Percentiles rank a stretch among this genome's conserved stretches.
Evolutionary conservation across 202 grass and related monocot genomes (phyloP).

Genomic region (Panicum hallii): DNA sequence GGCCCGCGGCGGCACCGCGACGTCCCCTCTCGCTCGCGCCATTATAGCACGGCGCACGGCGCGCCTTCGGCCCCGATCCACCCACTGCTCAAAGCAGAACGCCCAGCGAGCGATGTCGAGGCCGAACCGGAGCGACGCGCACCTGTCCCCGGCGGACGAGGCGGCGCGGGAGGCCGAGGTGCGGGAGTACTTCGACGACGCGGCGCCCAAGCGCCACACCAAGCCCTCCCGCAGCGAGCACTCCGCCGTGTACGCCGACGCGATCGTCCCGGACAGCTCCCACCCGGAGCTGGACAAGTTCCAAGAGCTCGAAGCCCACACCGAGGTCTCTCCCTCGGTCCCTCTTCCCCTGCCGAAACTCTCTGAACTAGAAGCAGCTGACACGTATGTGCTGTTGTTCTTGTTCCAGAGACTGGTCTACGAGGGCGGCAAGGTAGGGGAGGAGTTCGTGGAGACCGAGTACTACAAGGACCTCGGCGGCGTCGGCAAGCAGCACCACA

Average conservation of each 20-base stretch:
- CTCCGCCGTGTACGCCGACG: conserved; percentile 64
- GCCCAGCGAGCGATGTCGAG: conserved; percentile 42
- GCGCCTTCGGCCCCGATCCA: conserved; percentile 20
- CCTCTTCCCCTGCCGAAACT: background rate
- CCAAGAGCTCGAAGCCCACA: conserved; percentile 63
- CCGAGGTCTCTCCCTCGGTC: conserved; percentile 31
- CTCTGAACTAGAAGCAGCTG: background rate
- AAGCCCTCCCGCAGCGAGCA: conserved; percentile 82
- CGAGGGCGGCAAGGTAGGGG: conserved; percentile 55
- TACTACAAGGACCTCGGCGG: conserved; percentile 77
- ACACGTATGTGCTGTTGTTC: background rate
- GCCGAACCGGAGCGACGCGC: conserved; percentile 74
- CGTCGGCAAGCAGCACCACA: conserved; percentile 89
- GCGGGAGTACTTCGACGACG: conserved; percentile 66
- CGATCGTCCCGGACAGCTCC: conserved; percentile 46
- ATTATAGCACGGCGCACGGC: conserved; percentile 23
- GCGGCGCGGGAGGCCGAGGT: conserved; percentile 59
- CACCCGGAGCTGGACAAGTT: conserved; percentile 73
- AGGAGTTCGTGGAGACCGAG: conserved; percentile 81
- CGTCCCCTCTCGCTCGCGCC: conserved; percentile 3
- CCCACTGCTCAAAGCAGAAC: background rate
- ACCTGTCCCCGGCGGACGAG: conserved; percentile 60
- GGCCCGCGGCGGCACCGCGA: conserved; percentile 22
- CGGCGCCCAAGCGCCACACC: conserved; percentile 78
- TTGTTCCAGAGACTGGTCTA: conserved; percentile 49